Evolutionary conservation across 805 yeast species (phyloP).

Genomic region (Candida arabinofermentans): DNA sequence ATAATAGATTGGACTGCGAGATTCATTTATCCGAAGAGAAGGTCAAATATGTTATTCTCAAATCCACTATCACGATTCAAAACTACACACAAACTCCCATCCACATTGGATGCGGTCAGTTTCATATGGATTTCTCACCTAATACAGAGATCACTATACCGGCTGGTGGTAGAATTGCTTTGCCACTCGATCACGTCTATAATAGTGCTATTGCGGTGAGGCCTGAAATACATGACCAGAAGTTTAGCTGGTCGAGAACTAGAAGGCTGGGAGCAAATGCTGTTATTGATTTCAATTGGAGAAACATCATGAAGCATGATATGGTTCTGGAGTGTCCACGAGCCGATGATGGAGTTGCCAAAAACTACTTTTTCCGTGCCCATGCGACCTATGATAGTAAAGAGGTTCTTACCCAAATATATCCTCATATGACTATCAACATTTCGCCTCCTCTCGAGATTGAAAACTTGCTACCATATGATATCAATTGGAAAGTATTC

Average conservation of each 20-base stretch:
- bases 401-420: conserved; percentile 71
- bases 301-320: conserved; percentile 44
- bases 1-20: conserved; percentile 71
- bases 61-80: conserved; percentile 68
- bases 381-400: conserved; percentile 58
- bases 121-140: conserved; percentile 28
- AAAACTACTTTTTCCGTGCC: conserved; percentile 57
- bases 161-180: conserved; percentile 56
- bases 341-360: conserved; percentile 31
- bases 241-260: conserved; percentile 66
- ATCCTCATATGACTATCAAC: conserved; percentile 78
- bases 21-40: conserved; percentile 67
- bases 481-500: conserved; percentile 67
- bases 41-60: conserved; percentile 70
- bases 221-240: conserved; percentile 50
- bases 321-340: conserved; percentile 59
- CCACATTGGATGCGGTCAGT: conserved; percentile 34
- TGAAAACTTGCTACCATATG: conserved; percentile 82
- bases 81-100: conserved; percentile 66
- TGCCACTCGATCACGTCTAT: conserved; percentile 73
- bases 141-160: conserved; percentile 37
- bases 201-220: conserved; percentile 51
- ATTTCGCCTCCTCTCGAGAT: conserved; percentile 83
- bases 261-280: conserved; percentile 21
- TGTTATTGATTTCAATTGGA: conserved; percentile 53